Percentiles rank a stretch among this genome's conserved stretches.
phyloP scores from a whole-genome alignment of 129 eudicot genomes.

The Saussurea involucrata region DNA sequence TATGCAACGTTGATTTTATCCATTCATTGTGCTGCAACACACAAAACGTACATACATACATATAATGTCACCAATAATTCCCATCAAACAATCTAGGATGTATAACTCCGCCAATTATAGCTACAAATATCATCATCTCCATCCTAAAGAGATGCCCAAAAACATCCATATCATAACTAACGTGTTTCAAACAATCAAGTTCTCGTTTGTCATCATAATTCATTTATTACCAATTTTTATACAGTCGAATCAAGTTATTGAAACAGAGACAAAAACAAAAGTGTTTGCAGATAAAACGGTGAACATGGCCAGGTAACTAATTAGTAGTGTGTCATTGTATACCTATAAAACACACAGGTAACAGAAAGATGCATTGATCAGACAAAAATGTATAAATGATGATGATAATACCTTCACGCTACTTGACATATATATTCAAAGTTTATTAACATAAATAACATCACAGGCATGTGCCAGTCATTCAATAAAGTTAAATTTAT shows the following conservation, averaged over 20 bases:
- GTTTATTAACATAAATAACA: not conserved
- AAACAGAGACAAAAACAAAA: slow-evolving; percentile 6
- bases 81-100: not conserved
- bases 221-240: not conserved
- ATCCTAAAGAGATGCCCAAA: not conserved
- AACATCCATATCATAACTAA: not conserved
- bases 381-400: not conserved
- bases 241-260: not conserved
- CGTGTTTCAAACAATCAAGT: too few species aligned
- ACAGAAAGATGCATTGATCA: slow-evolving; percentile 2
- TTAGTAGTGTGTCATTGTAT: slow-evolving; percentile 77
- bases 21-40: slow-evolving; percentile 81
- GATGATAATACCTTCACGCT: not conserved
- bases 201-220: not conserved
- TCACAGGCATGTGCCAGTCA: not conserved
- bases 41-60: not conserved
- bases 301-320: slow-evolving; percentile 93
- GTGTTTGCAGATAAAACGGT: slow-evolving; percentile 27
- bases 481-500: not conserved
- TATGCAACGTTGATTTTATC: slow-evolving; percentile 93
- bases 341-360: slow-evolving; percentile 56
- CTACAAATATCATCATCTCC: not conserved
- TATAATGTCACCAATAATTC: not conserved
- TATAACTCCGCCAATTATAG: not conserved
- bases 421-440: not conserved